A percentile compares a stretch with the other conserved stretches of the same genome.
Evolutionary conservation across 2,329 filamentous ascomycete genomes (phyloP).

Genomic region (Chalara sp.): DNA sequence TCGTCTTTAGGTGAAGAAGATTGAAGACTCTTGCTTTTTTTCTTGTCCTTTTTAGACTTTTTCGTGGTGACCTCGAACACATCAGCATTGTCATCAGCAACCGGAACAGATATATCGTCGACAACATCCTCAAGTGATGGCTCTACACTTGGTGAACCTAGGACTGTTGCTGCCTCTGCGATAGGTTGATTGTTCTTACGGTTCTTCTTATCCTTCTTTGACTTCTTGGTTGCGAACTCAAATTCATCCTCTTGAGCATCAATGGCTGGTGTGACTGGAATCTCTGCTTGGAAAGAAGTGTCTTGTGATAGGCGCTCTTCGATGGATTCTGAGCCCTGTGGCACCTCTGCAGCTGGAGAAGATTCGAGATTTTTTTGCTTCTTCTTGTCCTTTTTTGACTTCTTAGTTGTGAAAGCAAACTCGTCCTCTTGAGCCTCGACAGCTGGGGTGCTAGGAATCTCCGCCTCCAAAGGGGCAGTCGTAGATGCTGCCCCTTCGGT

Average conservation of each 20-base stretch:
- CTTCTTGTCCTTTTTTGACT: conserved; percentile 21
- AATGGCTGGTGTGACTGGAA: background rate
- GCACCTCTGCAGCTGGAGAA: background rate
- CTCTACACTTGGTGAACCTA: too few species aligned
- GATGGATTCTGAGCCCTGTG: background rate
- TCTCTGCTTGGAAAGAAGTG: conserved; percentile 6
- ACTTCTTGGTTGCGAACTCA: conserved; percentile 13
- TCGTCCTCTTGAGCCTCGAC: background rate
- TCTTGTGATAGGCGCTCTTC: conserved; percentile 2
- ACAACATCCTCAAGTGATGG: background rate
- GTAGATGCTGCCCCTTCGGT: too few species aligned
- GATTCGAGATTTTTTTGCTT: conserved; percentile 4
- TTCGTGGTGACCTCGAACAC: conserved; percentile 7
- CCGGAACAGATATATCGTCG: conserved; percentile 1
- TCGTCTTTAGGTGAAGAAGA: too few species aligned
- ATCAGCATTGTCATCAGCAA: background rate
- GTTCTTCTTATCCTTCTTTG: conserved; percentile 19
- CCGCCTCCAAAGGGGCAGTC: too few species aligned
- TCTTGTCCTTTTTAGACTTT: conserved; percentile 20
- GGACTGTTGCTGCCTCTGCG: background rate
- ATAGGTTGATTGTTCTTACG: conserved; percentile 5
- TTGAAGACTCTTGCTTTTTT: conserved; percentile 6
- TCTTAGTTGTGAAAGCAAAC: conserved; percentile 6
- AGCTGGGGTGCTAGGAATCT: too few species aligned
- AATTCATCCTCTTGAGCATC: background rate